These are phyloP conservation scores for Dactylella cylindrospora DNA, from an alignment of 2,329 filamentous ascomycete species.

Conservation along the genomic window DNA sequence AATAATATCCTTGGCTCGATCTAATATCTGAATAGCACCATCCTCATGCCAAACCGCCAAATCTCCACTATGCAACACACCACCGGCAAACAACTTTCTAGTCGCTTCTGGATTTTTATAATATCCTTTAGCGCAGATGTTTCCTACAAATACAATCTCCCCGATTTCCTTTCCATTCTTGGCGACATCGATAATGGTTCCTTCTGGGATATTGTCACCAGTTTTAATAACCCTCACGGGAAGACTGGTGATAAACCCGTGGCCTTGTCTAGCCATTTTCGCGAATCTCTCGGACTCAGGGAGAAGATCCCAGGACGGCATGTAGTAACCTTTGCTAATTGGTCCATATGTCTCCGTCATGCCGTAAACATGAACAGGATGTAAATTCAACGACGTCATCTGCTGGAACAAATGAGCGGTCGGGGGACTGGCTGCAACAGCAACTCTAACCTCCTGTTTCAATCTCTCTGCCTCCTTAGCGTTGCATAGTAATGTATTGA, in stretches of 20 bases:
- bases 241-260: slow-evolving; percentile 69
- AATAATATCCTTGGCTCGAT: slow-evolving; percentile 96
- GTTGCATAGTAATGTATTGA: slow-evolving; percentile 89
- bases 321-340: slow-evolving; percentile 87
- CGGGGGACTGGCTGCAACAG: slow-evolving; percentile 88
- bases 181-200: slow-evolving; percentile 66
- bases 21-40: slow-evolving; percentile 85
- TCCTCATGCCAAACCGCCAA: slow-evolving; percentile 91
- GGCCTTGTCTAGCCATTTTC: slow-evolving; percentile 90
- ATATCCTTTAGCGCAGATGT: slow-evolving; percentile 89
- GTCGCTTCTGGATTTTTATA: slow-evolving; percentile 88
- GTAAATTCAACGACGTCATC: slow-evolving; percentile 83
- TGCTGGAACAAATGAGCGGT: slow-evolving; percentile 87
- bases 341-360: slow-evolving; percentile 64
- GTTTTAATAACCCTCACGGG: slow-evolving; percentile 80
- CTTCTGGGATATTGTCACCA: slow-evolving; percentile 56
- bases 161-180: slow-evolving; percentile 74
- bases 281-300: slow-evolving; percentile 75
- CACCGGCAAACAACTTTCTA: slow-evolving; percentile 80
- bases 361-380: slow-evolving; percentile 92
- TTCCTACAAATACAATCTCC: slow-evolving; percentile 74
- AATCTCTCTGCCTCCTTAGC: slow-evolving; percentile 72
- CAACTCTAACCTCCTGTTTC: slow-evolving; percentile 73
- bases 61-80: slow-evolving; percentile 84
- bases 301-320: slow-evolving; percentile 80